phyloP scores from a whole-genome alignment of 2,329 filamentous ascomycete species.

The Beauveria bassiana region DNA sequence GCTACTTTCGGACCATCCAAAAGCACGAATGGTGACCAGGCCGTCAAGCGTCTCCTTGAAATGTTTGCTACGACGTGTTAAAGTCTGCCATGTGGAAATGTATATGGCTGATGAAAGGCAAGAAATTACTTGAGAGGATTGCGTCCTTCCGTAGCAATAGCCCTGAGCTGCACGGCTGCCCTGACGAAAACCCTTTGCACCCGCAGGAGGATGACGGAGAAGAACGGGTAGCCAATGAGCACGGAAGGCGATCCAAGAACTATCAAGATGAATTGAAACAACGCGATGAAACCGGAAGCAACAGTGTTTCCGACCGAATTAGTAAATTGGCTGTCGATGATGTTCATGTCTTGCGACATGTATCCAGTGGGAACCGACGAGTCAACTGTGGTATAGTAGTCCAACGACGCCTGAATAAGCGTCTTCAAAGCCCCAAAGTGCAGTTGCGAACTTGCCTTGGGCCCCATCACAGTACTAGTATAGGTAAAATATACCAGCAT shows the following conservation, averaged over 20 bases:
- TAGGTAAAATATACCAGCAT: conserved; percentile 3
- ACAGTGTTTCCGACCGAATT: background rate
- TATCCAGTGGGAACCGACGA: conserved; percentile 9
- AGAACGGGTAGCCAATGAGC: conserved; percentile 1
- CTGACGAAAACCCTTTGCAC: background rate
- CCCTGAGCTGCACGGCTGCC: background rate
- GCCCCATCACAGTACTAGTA: conserved; percentile 1
- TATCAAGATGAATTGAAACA: background rate
- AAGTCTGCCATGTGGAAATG: background rate
- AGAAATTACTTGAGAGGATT: conserved; percentile 1
- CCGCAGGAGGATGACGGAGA: background rate
- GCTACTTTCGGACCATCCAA: background rate
- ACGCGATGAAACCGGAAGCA: background rate
- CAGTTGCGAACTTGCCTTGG: conserved; percentile 2
- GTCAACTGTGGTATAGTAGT: conserved; percentile 6
- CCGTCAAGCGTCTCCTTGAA: conserved; percentile 4
- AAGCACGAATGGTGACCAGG: conserved; percentile 3
- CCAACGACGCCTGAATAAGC: background rate
- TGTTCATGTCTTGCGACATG: conserved; percentile 8
- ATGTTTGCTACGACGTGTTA: background rate
- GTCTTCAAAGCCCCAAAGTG: conserved; percentile 2
- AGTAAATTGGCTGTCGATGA: conserved; percentile 1
- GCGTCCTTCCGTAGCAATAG: conserved; percentile 1
- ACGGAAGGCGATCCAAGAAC: background rate
- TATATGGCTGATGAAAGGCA: background rate